A percentile compares a stretch with the other conserved stretches of the same genome.
phyloP scores from a whole-genome alignment of 2,329 filamentous ascomycete species.

The Pleochaeta shiraiana region DNA sequence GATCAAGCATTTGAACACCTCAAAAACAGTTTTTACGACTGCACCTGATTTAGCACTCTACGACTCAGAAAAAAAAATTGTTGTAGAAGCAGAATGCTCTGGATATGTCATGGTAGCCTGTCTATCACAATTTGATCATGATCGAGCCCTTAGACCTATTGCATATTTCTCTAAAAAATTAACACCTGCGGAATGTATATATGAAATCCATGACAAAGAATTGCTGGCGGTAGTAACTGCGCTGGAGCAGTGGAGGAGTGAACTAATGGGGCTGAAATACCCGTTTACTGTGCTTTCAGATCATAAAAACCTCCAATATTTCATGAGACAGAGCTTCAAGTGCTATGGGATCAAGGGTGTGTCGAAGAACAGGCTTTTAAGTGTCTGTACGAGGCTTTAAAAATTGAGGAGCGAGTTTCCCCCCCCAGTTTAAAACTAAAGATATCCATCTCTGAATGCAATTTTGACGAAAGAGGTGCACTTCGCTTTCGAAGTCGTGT shows the following conservation, averaged over 20 bases:
- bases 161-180: not conserved
- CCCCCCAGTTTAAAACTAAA: not conserved
- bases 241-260: not conserved
- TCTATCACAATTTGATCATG: not conserved
- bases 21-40: not conserved
- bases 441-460: not conserved
- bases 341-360: not conserved
- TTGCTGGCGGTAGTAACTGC: not conserved
- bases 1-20: not conserved
- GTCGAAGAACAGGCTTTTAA: not conserved
- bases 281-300: not conserved
- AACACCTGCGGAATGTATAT: not conserved
- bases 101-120: not conserved
- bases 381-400: not conserved
- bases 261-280: not conserved
- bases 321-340: not conserved
- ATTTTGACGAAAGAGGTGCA: not conserved
- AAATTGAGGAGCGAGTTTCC: not conserved
- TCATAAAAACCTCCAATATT: not conserved
- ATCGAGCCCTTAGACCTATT: not conserved
- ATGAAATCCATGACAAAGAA: not conserved
- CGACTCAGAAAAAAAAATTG: not conserved
- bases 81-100: not conserved
- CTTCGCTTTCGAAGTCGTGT: not conserved
- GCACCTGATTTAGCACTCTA: not conserved